Base-by-base conservation (phyloP, 202 grass and related monocot species). In the Setaria italica region DNA sequence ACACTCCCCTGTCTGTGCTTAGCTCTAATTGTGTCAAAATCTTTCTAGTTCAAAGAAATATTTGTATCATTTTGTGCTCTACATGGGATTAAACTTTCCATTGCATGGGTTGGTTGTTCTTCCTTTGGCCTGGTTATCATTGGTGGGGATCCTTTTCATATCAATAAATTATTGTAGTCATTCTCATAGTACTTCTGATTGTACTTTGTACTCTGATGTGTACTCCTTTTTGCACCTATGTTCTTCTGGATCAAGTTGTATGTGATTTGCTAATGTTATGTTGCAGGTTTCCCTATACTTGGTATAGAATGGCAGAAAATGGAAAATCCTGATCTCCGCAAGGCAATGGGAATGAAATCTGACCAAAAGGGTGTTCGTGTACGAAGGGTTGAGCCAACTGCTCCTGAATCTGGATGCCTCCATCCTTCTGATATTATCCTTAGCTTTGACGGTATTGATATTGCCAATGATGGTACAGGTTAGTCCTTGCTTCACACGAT, bases 251-350 rank as follows among this genome's bases (percentile, higher is more conserved):
- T 84, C 60, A 33, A 63, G 29, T 84, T 39, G 20, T 9, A 56
- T 91, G 77, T 13, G 10, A 77, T 69, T 33, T 77, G 8, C 66
- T 72, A 62, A 71, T 79, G 67, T 80, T 80, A 37, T 50, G 70
- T 68, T 82, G 15, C 75, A 99, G 96, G 96, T 84, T 99, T 96
- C 54, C 97, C 97, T 85, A 94, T 96, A 85, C 82, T 99, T 76
- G 97, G 91, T 42, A 76, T 94, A 76, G 93, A 99, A 83, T 99
- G 93, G 97, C 97, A 99, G 84, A 99, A 99, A 89, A 99, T 99
- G 93, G 97, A 99, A 88, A 99, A 94, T 82, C 97, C 97, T 80
- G 91, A 99, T 88, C 87, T 99, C 55, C 91, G 97, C 33, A 99
- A 99, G 62, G 91, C 93, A 82, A 96, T 99, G 87, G 90, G 93